These are phyloP conservation scores for Phialocephala sp. DNA, from an alignment of 2,329 filamentous ascomycete species.

Conservation along the genomic window DNA sequence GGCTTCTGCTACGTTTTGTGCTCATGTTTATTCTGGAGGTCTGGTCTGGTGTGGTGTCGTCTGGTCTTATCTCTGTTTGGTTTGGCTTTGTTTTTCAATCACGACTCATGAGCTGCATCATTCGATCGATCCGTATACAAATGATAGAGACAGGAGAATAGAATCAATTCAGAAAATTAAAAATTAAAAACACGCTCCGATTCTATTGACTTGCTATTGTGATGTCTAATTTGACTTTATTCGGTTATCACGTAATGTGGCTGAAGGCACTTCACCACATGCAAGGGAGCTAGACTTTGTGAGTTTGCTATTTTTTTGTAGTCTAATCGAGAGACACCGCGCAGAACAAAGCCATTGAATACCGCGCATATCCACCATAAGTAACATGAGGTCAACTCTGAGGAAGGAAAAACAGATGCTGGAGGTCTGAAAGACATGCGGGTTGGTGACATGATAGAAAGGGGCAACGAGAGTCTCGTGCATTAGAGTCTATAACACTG, in stretches of 20 bases:
- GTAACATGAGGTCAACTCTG: constrained; percentile 11
- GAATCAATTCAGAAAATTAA: constrained; percentile 19
- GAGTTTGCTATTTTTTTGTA: constrained; percentile 41
- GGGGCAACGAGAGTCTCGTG: constrained; percentile 37
- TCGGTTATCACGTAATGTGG: not conserved
- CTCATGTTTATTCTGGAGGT: not conserved
- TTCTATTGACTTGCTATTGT: not conserved
- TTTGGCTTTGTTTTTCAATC: constrained; percentile 10
- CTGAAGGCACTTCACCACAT: not conserved
- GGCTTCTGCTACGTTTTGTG: constrained; percentile 14
- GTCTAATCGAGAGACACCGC: constrained; percentile 34
- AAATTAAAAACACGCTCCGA: not conserved
- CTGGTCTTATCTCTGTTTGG: not conserved
- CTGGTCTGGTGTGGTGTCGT: constrained; percentile 1
- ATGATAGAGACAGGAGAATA: constrained; percentile 11
- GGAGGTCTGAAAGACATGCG: constrained; percentile 18
- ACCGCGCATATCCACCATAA: constrained; percentile 11
- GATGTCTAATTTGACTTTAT: not conserved
- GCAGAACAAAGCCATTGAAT: constrained; percentile 14
- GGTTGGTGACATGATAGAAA: constrained; percentile 22
- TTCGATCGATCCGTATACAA: constrained; percentile 7
- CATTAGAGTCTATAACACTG: constrained; percentile 43
- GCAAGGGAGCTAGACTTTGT: constrained; percentile 21
- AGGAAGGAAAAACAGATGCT: constrained; percentile 14
- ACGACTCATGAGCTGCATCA: constrained; percentile 14